Conservation (phyloP, 768 basidiomycete genomes). For the Termitomyces sp. region DNA sequence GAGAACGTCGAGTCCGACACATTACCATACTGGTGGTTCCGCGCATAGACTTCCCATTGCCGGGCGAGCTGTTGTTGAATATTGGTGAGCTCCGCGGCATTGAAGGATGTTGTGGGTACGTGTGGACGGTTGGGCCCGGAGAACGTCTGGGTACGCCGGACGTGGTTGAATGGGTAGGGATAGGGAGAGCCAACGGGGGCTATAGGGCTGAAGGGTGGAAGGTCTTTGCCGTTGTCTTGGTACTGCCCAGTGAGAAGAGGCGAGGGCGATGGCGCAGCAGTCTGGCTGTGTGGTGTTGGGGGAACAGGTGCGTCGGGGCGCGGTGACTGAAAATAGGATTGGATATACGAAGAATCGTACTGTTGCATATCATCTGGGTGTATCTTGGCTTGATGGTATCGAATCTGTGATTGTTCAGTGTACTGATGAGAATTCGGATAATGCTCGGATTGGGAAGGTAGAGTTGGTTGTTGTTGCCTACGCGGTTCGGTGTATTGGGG, state of each 20-base stretch:
- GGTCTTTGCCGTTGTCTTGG: conserved; percentile 28
- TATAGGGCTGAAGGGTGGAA: conserved; percentile 45
- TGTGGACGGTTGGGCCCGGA: conserved; percentile 25
- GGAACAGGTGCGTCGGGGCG: conserved; percentile 76
- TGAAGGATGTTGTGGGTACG: conserved; percentile 27
- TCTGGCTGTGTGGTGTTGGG: conserved; percentile 73
- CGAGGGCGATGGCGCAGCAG: conserved; percentile 68
- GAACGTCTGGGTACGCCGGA: conserved; percentile 47
- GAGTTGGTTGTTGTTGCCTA: conserved; percentile 11
- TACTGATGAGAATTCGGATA: conserved; percentile 10
- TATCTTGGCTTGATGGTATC: conserved; percentile 34
- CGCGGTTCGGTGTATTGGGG: conserved; percentile 24
- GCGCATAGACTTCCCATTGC: conserved; percentile 76
- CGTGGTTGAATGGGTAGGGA: conserved; percentile 72
- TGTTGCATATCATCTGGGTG: conserved; percentile 54
- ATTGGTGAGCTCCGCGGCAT: conserved; percentile 32
- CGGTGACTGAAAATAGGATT: conserved; percentile 49
- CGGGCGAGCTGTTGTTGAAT: conserved; percentile 68
- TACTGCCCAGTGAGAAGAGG: conserved; percentile 53
- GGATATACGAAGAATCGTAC: conserved; percentile 59
- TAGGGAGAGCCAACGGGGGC: conserved; percentile 69
- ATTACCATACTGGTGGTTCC: conserved; percentile 52
- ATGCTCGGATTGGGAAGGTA: conserved; percentile 16
- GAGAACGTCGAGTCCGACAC: conserved; percentile 73
- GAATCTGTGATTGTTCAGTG: conserved; percentile 10